A percentile compares a stretch with the other conserved stretches of the same genome.
Evolutionary conservation across 768 basidiomycete species (phyloP).

Genomic region (Scleroderma citrinum): DNA sequence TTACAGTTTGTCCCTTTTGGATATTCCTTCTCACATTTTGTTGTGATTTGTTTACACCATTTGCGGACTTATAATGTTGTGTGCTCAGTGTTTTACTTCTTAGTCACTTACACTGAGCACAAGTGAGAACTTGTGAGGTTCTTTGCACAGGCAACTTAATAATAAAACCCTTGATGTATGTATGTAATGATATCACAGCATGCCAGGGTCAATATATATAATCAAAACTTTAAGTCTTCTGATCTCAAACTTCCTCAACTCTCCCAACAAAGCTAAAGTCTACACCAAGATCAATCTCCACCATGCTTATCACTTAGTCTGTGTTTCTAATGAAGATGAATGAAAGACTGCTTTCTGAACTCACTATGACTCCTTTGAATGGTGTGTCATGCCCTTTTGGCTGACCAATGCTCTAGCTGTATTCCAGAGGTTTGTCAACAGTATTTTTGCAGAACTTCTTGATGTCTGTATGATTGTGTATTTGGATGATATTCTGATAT

Average conservation of each 20-base stretch:
- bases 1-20: too few relatives aligned
- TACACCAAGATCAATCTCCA: constrained; percentile 35
- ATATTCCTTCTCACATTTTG: too few relatives aligned
- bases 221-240: too few relatives aligned
- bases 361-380: constrained; percentile 30
- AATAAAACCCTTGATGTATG: too few relatives aligned
- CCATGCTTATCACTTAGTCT: constrained; percentile 37
- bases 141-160: too few relatives aligned
- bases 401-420: constrained; percentile 29
- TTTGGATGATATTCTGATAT: constrained; percentile 34
- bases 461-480: constrained; percentile 35
- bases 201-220: too few relatives aligned
- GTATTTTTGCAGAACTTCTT: constrained; percentile 9
- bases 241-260: background rate
- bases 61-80: too few relatives aligned
- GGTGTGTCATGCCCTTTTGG: constrained; percentile 30
- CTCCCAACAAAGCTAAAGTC: constrained; percentile 1
- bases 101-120: too few relatives aligned
- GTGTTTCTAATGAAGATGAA: constrained; percentile 31
- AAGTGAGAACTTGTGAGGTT: too few relatives aligned
- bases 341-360: constrained; percentile 37
- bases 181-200: too few relatives aligned
- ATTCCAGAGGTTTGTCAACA: constrained; percentile 25
- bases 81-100: too few relatives aligned
- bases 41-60: too few relatives aligned